These are phyloP conservation scores for Dryas octopetala DNA, from an alignment of 306 rosid genomes.

Conservation along the genomic window DNA sequence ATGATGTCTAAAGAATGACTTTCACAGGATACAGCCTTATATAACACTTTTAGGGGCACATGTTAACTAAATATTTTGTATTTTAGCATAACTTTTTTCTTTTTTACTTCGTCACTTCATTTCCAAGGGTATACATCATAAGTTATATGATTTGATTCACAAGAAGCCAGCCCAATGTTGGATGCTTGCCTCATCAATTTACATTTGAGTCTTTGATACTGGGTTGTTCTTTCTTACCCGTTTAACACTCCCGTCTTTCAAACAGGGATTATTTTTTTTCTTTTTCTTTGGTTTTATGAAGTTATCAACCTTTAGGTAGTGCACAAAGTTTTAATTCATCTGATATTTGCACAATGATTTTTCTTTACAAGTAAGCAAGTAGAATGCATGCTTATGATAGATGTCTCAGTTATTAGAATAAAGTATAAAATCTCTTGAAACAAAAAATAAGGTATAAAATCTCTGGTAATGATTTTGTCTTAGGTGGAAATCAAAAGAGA, in stretches of 20 bases:
- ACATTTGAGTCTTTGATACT: not conserved
- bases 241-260: not conserved
- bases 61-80: not conserved
- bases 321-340: not conserved
- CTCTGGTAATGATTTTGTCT: slow-evolving; percentile 12
- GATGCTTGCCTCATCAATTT: not conserved
- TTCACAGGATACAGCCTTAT: not conserved
- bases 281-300: not conserved
- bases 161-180: slow-evolving; percentile 6
- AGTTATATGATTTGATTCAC: not conserved
- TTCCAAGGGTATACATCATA: not conserved
- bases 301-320: not conserved
- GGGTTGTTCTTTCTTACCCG: not conserved
- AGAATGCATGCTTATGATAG: not conserved
- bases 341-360: not conserved
- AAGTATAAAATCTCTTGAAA: not conserved
- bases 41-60: not conserved
- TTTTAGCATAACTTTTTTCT: not conserved
- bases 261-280: not conserved
- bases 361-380: not conserved
- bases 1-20: not conserved
- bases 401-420: not conserved
- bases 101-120: not conserved
- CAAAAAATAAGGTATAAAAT: not conserved
- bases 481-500: slow-evolving; percentile 96